Conservation (phyloP, 75 land plant species). For the Cupressus sempervirens region DNA sequence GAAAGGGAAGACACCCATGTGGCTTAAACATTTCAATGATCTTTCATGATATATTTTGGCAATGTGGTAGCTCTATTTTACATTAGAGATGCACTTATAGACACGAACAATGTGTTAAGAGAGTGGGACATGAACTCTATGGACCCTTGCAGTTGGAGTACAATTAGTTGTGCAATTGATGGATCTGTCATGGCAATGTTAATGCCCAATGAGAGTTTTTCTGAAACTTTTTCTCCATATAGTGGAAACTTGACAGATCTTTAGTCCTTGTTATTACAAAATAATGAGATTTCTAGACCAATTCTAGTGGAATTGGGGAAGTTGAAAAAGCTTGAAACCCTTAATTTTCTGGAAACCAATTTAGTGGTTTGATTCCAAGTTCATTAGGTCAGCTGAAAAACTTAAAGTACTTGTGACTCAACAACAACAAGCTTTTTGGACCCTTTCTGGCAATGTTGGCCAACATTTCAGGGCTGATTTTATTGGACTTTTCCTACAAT, state of each 20-base stretch:
- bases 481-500: slow-evolving; percentile 82
- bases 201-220: too few relatives aligned
- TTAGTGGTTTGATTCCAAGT: slow-evolving; percentile 34
- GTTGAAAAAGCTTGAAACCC: slow-evolving; percentile 31
- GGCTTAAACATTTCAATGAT: too few relatives aligned
- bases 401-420: slow-evolving; percentile 49
- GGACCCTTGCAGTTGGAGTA: slow-evolving; percentile 89
- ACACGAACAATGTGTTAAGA: too few relatives aligned
- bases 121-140: slow-evolving; percentile 80
- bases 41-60: too few relatives aligned
- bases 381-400: slow-evolving; percentile 40
- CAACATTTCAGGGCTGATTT: slow-evolving; percentile 38
- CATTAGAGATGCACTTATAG: too few relatives aligned
- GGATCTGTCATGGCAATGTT: slow-evolving; percentile 68
- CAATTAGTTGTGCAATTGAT: slow-evolving; percentile 65
- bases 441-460: slow-evolving; percentile 45
- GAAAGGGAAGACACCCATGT: too few relatives aligned
- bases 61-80: too few relatives aligned
- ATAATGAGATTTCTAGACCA: slow-evolving; percentile 27
- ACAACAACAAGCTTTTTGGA: too few relatives aligned
- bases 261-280: slow-evolving; percentile 36
- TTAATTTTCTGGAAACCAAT: slow-evolving; percentile 36
- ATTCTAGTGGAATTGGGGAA: slow-evolving; percentile 23
- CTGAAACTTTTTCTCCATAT: slow-evolving; percentile 69
- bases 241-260: slow-evolving; percentile 82